Percentiles rank a stretch among this genome's conserved stretches.
Evolutionary conservation across 192 early-diverging fungal genomes (phyloP).

Genomic region (Coemansia sp.): DNA sequence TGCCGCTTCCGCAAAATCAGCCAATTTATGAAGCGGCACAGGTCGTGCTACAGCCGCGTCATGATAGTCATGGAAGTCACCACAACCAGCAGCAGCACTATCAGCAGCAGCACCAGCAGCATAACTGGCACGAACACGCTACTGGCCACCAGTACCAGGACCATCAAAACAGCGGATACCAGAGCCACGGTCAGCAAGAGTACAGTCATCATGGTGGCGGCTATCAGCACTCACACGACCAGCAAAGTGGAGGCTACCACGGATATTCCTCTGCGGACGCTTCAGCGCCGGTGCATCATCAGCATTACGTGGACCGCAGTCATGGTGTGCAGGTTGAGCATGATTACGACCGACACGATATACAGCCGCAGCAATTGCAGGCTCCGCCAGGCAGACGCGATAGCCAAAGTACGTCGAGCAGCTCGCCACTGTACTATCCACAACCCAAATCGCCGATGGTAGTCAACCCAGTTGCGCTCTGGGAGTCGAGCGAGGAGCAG

Average conservation of each 20-base stretch:
- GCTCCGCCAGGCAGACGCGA: not conserved
- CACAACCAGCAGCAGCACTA: not conserved
- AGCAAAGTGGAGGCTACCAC: not conserved
- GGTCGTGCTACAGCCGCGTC: slow-evolving; percentile 32
- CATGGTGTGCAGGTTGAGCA: not conserved
- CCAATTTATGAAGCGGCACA: slow-evolving; percentile 26
- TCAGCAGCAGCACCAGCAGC: not conserved
- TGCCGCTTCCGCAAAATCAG: too few relatives aligned
- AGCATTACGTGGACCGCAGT: not conserved
- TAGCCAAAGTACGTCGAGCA: slow-evolving; percentile 15
- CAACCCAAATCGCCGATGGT: slow-evolving; percentile 48
- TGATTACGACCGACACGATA: not conserved
- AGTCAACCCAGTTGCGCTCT: slow-evolving; percentile 53
- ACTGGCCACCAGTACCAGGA: not conserved
- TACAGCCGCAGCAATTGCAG: slow-evolving; percentile 4
- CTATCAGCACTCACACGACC: not conserved
- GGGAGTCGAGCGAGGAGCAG: slow-evolving; percentile 52
- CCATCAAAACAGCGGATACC: not conserved
- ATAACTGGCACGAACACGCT: not conserved
- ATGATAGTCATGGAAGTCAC: not conserved
- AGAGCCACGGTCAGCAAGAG: not conserved
- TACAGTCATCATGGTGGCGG: not conserved
- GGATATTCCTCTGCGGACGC: not conserved
- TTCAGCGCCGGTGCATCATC: not conserved
- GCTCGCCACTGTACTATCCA: slow-evolving; percentile 44